Base-by-base conservation (phyloP, 2,329 filamentous ascomycete species). In the Magnaporthales sp. region DNA sequence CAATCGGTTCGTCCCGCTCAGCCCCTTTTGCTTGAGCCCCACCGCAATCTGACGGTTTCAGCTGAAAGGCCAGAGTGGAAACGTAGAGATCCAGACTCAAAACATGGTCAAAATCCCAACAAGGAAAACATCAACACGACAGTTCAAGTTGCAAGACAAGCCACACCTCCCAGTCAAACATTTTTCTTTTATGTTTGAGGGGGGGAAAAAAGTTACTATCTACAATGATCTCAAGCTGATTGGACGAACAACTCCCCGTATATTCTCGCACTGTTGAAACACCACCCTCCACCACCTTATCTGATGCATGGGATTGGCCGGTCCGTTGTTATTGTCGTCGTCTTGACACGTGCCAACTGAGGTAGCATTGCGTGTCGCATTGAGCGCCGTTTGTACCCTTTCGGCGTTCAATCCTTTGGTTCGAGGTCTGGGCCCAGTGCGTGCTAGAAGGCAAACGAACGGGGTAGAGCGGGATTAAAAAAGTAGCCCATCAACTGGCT, bases 31-130 rank as follows among this genome's bases (percentile, higher is more conserved):
- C 24, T 19, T 26, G 24, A 27, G 56, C 24, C 27, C 24, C 56
- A 27, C 56, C 24, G 24, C 56, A 60, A 26, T 60, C 54, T 60
- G 24, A 19, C 27, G 22, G 56, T 60, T 60, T 60, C 56, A 60
- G 56, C 56, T 60, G 24, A 60, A 60, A 60, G 56, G 56, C 56
- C 56, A 60, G 56, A 60, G 56, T 60, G 56, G 56, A 60, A 26
- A 27, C 24, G 56, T 4, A 27, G 56, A 19, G 24, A 60, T 60
- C 56, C 27, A 26, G 24, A 60, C 11, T 24, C 15, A 27, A 27
- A 27, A 60, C 56, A 26, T 60, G 11, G 56, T 10, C 24, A 60
- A 27, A 58, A n/a, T 58, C 54, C 54, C 54, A 58, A 58, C 54
- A 58, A 58, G 54, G 54, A 58, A 58, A 58, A 58, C 24, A 27